These are phyloP conservation scores for Globisporangium spiculum DNA, from an alignment of 352 stramenopile genomes.

Conservation along the genomic window DNA sequence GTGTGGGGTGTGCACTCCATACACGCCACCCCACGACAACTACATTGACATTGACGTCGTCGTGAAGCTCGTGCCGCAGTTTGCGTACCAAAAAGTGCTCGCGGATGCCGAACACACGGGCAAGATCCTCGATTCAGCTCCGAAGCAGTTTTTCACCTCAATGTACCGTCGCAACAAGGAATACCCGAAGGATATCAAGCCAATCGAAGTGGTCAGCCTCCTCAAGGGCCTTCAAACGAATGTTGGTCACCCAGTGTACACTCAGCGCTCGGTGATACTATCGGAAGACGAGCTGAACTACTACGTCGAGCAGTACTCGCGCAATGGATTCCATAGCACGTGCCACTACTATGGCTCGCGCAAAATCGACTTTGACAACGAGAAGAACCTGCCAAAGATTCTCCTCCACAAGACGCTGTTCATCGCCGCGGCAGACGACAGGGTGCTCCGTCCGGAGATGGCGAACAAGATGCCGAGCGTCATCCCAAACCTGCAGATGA, in stretches of 20 bases:
- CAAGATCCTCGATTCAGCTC: slow-evolving; percentile 34
- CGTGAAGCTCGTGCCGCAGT: slow-evolving; percentile 47
- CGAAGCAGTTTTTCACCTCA: slow-evolving; percentile 47
- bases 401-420: slow-evolving; percentile 59
- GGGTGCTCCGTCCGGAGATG: slow-evolving; percentile 54
- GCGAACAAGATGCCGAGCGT: slow-evolving; percentile 45
- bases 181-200: slow-evolving; percentile 18
- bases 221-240: slow-evolving; percentile 17
- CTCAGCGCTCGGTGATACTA: slow-evolving; percentile 42
- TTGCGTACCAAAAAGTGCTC: slow-evolving; percentile 67
- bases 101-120: slow-evolving; percentile 37
- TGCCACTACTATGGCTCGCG: slow-evolving; percentile 60
- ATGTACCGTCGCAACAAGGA: slow-evolving; percentile 50
- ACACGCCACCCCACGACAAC: slow-evolving; percentile 37
- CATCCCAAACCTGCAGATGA: slow-evolving; percentile 13
- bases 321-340: slow-evolving; percentile 52
- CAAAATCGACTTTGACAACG: slow-evolving; percentile 57
- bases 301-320: slow-evolving; percentile 54
- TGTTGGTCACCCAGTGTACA: slow-evolving; percentile 25
- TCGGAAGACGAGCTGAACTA: slow-evolving; percentile 55
- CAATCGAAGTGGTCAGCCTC: slow-evolving; percentile 13
- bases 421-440: slow-evolving; percentile 54
- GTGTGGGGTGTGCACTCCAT: slow-evolving; percentile 66
- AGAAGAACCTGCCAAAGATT: slow-evolving; percentile 25
- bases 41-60: slow-evolving; percentile 42